These are phyloP conservation scores for Phytophthora fragariaefolia DNA, from an alignment of 352 stramenopile species.

Conservation along the genomic window DNA sequence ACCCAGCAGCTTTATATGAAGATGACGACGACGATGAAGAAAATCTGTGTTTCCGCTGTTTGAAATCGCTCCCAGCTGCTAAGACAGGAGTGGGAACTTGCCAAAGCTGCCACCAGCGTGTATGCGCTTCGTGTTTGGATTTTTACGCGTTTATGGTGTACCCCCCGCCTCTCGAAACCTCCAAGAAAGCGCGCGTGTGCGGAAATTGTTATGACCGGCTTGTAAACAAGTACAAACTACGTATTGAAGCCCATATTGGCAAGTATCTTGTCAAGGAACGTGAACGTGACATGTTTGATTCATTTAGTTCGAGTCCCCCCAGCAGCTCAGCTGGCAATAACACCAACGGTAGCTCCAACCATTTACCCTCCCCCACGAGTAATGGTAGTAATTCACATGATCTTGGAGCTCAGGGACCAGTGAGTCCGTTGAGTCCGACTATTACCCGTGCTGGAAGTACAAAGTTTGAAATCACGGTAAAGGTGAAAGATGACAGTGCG, in stretches of 20 bases:
- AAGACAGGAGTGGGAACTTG: conserved; percentile 37
- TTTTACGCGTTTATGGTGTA: conserved; percentile 80
- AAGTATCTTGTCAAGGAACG: conserved; percentile 73
- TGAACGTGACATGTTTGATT: conserved; percentile 37
- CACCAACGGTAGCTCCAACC: conserved; percentile 8
- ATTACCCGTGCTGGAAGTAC: conserved; percentile 20
- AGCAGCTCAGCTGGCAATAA: conserved; percentile 8
- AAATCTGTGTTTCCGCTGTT: conserved; percentile 70
- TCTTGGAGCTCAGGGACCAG: conserved; percentile 1
- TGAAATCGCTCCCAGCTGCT: conserved; percentile 41
- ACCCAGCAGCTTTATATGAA: conserved; percentile 36
- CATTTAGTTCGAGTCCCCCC: conserved; percentile 25
- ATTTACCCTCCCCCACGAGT: conserved; percentile 14
- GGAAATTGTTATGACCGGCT: conserved; percentile 71
- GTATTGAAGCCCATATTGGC: conserved; percentile 67
- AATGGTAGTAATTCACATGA: conserved; percentile 15
- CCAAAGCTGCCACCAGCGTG: conserved; percentile 70
- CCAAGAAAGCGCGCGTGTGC: conserved; percentile 71
- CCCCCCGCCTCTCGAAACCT: conserved; percentile 64
- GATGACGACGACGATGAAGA: conserved; percentile 60
- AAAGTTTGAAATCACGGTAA: conserved; percentile 72
- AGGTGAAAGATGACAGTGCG: conserved; percentile 56
- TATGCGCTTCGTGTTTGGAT: conserved; percentile 60
- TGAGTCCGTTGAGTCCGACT: conserved; percentile 17
- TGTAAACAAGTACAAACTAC: conserved; percentile 70